Conservation (phyloP, 768 basidiomycete species). For the Russula abietina region DNA sequence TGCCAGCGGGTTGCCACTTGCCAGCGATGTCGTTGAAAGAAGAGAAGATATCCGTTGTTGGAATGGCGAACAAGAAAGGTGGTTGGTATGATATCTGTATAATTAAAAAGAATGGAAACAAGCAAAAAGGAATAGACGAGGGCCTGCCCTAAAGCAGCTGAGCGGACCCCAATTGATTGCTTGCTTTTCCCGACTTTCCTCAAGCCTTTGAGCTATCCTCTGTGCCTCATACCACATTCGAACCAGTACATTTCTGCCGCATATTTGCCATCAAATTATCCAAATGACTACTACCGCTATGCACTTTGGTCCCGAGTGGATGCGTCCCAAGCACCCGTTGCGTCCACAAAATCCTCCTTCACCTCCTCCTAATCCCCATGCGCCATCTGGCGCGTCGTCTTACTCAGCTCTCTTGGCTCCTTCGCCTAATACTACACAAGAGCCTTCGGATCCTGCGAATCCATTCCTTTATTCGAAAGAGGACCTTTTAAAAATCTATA, state of each 20-base stretch:
- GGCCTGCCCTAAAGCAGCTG: slow-evolving; percentile 21
- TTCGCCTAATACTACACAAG: slow-evolving; percentile 43
- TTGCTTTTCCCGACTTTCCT: neutral
- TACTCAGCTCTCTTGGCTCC: slow-evolving; percentile 67
- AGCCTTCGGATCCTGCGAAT: slow-evolving; percentile 56
- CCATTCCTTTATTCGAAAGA: slow-evolving; percentile 88
- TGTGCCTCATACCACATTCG: slow-evolving; percentile 8
- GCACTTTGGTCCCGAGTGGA: slow-evolving; percentile 93
- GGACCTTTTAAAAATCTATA: slow-evolving; percentile 77
- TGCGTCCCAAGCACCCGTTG: slow-evolving; percentile 70
- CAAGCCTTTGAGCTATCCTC: slow-evolving; percentile 11
- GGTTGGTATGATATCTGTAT: neutral
- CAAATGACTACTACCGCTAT: slow-evolving; percentile 59
- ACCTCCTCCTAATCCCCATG: slow-evolving; percentile 40
- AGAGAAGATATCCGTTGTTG: neutral
- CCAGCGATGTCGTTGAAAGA: neutral
- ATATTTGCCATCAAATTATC: neutral
- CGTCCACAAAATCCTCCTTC: slow-evolving; percentile 55
- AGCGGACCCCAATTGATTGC: slow-evolving; percentile 9
- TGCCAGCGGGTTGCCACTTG: too few relatives aligned
- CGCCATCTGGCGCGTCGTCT: slow-evolving; percentile 50
- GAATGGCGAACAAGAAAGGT: neutral
- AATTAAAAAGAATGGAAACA: neutral
- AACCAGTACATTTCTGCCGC: neutral
- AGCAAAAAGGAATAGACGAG: neutral